Percentiles rank a stretch among this genome's conserved stretches.
These are phyloP conservation scores for Triangularia verruculosa DNA, from an alignment of 2,329 filamentous ascomycete species.

Conservation along the genomic window DNA sequence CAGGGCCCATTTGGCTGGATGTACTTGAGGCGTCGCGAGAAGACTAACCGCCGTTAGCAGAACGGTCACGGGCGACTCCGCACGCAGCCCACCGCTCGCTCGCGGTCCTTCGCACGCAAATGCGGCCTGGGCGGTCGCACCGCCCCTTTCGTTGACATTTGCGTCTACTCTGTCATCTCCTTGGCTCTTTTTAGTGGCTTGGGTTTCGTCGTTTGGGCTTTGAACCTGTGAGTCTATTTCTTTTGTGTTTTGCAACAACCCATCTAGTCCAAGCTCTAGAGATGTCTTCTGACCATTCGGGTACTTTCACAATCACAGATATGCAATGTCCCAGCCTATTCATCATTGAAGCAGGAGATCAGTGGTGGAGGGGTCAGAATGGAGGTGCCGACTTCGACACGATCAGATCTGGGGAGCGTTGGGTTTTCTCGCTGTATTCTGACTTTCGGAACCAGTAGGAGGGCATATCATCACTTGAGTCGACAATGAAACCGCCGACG, in stretches of 20 bases:
- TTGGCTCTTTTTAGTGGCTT: neutral
- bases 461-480: too few species aligned
- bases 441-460: too few species aligned
- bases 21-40: too few species aligned
- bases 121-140: neutral
- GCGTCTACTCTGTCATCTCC: neutral
- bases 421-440: too few species aligned
- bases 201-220: neutral
- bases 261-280: neutral
- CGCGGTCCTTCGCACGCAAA: neutral
- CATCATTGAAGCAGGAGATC: neutral
- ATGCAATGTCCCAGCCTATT: neutral
- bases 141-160: neutral
- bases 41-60: neutral
- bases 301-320: too few species aligned
- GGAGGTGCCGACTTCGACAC: too few species aligned
- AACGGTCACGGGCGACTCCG: neutral
- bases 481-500: too few species aligned
- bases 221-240: neutral
- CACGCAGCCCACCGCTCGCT: neutral
- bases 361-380: neutral
- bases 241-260: too few species aligned
- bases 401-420: too few species aligned
- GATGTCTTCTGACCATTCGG: too few species aligned
- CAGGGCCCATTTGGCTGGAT: too few species aligned